Evolutionary conservation across 129 eudicot species (phyloP), one percentile per base, ranked within the genome.

Genomic region (Sambucus nigra): DNA sequence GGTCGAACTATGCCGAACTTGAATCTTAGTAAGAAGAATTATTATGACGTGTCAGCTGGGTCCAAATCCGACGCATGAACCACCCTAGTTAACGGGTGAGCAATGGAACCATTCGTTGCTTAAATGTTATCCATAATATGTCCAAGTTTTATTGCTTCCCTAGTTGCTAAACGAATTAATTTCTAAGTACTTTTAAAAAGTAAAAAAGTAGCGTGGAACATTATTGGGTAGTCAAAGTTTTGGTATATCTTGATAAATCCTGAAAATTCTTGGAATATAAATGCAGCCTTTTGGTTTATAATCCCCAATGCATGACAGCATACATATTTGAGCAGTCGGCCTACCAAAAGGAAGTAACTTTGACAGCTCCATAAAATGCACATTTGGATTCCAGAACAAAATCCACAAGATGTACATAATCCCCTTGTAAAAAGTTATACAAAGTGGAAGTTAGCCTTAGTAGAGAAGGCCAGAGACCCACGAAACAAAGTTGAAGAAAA

Each of bases 401-500:
- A 71, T 76, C 80, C 77, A 76, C 68, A 53, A 79, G 27, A 65
- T 50, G 76, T 63, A 79, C 78, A 71, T 66, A 50, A 75, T 67
- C 66, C 78, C 38, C 51, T 57, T 75, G 59, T 31, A 53, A 72
- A 72, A 78, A 51, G 74, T 60, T 56, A 65, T 47, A 69, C 80
- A 69, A 76, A 80, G 88, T 80, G 83, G 77, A 80, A 66, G 66
- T 65, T 80, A 77, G 79, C 79, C 76, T 77, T 65, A 54, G 48
- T 58, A 63, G 73, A 72, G 76, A 56, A 64, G 67, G 69, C 53
- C 46, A 63, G 48, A 65, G 55, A 64, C 77, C 79, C 63, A 64
- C 64, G 5, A 38, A 17, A 26, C 53, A 60, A 80, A 52, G 58
- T 35, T 52, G 51, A 22, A 63, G 58, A 40, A 53, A 53, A 47